Conservation (phyloP, 768 basidiomycete species). For the Russula brevipes region DNA sequence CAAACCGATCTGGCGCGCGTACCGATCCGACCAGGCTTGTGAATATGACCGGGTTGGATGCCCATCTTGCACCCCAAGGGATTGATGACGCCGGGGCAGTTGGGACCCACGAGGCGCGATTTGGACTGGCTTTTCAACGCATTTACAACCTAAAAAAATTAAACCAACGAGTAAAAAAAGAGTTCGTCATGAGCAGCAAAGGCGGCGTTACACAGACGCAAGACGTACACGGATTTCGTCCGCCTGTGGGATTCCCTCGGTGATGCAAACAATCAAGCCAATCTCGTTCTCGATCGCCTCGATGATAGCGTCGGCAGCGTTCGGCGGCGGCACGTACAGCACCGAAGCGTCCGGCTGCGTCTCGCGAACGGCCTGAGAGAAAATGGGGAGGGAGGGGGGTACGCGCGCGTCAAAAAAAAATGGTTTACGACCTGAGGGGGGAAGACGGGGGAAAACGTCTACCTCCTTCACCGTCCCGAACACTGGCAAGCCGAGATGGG, state of each 20-base stretch:
- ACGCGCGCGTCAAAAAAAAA: no score
- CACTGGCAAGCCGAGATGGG: slow-evolving; percentile 91
- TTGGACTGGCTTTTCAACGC: slow-evolving; percentile 91
- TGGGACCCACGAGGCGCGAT: slow-evolving; percentile 95
- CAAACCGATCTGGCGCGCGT: slow-evolving; percentile 29
- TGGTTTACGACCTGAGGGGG: neutral
- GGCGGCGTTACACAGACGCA: neutral
- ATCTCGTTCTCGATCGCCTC: slow-evolving; percentile 99
- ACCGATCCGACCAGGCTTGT: slow-evolving; percentile 95
- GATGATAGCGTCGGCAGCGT: slow-evolving; percentile 93
- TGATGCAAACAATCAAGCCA: slow-evolving; percentile 95
- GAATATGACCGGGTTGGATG: slow-evolving; percentile 96
- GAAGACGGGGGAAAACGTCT: slow-evolving; percentile 24
- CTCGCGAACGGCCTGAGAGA: slow-evolving; percentile 72
- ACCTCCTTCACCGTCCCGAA: slow-evolving; percentile 92
- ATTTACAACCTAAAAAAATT: slow-evolving; percentile 65
- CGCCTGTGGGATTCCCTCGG: slow-evolving; percentile 96
- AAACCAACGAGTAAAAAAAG: neutral
- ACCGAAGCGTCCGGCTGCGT: slow-evolving; percentile 89
- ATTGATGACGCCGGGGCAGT: slow-evolving; percentile 98
- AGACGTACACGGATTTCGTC: slow-evolving; percentile 84
- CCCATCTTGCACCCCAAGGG: slow-evolving; percentile 99
- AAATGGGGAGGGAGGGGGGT: neutral
- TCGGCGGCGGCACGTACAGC: slow-evolving; percentile 96
- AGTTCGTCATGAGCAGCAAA: neutral